A percentile compares a stretch with the other conserved stretches of the same genome.
phyloP scores from a whole-genome alignment of 257 asterid species.

The Coffea canephora region DNA sequence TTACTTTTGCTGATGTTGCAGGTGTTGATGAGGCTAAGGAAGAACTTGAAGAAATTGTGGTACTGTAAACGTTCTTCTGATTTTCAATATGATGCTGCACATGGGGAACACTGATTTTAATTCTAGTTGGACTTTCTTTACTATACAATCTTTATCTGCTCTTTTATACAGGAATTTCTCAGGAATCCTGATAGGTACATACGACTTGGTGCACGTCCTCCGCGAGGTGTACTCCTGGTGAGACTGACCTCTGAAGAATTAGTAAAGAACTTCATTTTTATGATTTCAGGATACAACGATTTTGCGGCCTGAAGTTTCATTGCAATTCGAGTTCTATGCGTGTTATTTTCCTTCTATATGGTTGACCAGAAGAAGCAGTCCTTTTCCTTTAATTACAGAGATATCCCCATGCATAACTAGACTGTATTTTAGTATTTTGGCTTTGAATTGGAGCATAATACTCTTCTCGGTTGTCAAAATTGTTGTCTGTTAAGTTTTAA shows the following conservation, averaged over 20 bases:
- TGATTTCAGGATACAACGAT: background rate
- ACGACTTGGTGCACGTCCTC: conserved; percentile 98
- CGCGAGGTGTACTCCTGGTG: conserved; percentile 99
- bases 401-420: background rate
- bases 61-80: conserved; percentile 32
- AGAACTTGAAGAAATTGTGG: conserved; percentile 99
- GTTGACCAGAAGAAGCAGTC: background rate
- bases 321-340: background rate
- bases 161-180: conserved; percentile 73
- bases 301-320: background rate
- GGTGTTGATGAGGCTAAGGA: conserved; percentile 99
- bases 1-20: conserved; percentile 95
- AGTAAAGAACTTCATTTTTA: background rate
- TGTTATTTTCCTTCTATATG: background rate
- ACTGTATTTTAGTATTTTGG: background rate
- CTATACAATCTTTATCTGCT: conserved; percentile 18
- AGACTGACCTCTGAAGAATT: conserved; percentile 32
- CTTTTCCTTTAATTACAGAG: background rate
- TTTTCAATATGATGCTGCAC: conserved; percentile 15
- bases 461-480: background rate
- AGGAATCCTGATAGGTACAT: conserved; percentile 86
- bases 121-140: conserved; percentile 16
- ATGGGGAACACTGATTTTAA: background rate
- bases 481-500: background rate
- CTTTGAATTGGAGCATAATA: background rate